Evolutionary conservation across 371 early-diverging fungal genomes (phyloP).

Genomic region (Apophysomyces trapeziformis): DNA sequence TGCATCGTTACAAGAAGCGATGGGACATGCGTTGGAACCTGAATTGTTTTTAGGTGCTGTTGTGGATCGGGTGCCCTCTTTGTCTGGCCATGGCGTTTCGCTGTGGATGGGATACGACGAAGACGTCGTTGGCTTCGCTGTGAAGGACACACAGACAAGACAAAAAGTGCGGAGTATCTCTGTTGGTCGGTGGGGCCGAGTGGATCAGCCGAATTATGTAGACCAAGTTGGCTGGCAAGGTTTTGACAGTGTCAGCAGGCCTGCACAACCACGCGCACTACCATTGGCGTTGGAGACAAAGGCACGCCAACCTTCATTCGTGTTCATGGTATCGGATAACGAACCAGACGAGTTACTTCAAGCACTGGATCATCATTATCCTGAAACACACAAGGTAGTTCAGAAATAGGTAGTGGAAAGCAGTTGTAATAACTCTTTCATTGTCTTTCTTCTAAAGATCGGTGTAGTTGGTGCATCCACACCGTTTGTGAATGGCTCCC

Average conservation of each 20-base stretch:
- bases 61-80: constrained; percentile 56
- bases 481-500: constrained; percentile 71
- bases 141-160: constrained; percentile 39
- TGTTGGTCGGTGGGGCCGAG: constrained; percentile 65
- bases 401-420: not conserved
- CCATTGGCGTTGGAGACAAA: constrained; percentile 13
- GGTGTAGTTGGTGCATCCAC: constrained; percentile 71
- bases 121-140: constrained; percentile 25
- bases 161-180: constrained; percentile 54
- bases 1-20: constrained; percentile 8
- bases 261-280: constrained; percentile 27
- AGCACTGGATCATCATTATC: constrained; percentile 56
- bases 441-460: constrained; percentile 15
- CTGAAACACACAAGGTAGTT: constrained; percentile 47
- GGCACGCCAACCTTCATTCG: constrained; percentile 32
- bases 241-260: constrained; percentile 46
- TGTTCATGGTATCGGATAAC: constrained; percentile 63
- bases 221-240: constrained; percentile 53
- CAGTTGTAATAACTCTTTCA: not conserved
- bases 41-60: constrained; percentile 45
- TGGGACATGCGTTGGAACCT: constrained; percentile 24
- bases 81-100: constrained; percentile 52
- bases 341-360: constrained; percentile 69
- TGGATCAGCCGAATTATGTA: constrained; percentile 44
- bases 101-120: constrained; percentile 40